phyloP scores from a whole-genome alignment of 176 grass and related monocot genomes.

The Hyparrhenia diplandra region DNA sequence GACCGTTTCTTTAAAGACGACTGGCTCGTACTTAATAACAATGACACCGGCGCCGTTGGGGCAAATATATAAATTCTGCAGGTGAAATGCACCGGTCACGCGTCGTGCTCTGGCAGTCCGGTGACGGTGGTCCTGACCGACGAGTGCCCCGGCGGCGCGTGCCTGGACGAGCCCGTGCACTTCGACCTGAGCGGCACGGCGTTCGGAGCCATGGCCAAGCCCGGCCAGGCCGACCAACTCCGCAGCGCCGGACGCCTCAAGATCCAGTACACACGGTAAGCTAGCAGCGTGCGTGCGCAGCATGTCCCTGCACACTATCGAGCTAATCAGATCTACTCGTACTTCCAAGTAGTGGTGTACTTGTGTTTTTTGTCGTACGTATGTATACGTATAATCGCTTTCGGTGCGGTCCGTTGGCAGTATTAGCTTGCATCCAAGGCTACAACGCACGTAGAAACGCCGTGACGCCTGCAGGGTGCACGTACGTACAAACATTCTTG shows the following conservation, averaged over 20 bases:
- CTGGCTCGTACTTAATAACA: neutral
- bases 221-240: constrained; percentile 58
- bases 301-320: neutral
- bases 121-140: constrained; percentile 71
- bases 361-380: neutral
- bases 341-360: too few relatives aligned
- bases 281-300: too few relatives aligned
- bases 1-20: neutral
- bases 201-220: constrained; percentile 60
- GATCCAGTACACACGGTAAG: constrained; percentile 56
- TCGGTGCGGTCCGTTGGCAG: neutral
- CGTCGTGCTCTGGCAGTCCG: constrained; percentile 48
- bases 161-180: constrained; percentile 42
- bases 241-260: constrained; percentile 50
- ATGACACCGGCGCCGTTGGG: neutral
- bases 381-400: neutral
- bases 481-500: neutral
- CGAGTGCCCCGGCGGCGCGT: constrained; percentile 45
- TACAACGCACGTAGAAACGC: neutral
- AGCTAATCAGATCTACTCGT: neutral
- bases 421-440: neutral
- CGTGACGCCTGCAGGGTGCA: neutral
- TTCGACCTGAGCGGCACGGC: constrained; percentile 89
- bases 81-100: constrained; percentile 53
- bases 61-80: neutral